A percentile compares a stretch with the other conserved stretches of the same genome.
Evolutionary conservation across 192 early-diverging fungal species (phyloP).

Genomic region (Coemansia sp.): DNA sequence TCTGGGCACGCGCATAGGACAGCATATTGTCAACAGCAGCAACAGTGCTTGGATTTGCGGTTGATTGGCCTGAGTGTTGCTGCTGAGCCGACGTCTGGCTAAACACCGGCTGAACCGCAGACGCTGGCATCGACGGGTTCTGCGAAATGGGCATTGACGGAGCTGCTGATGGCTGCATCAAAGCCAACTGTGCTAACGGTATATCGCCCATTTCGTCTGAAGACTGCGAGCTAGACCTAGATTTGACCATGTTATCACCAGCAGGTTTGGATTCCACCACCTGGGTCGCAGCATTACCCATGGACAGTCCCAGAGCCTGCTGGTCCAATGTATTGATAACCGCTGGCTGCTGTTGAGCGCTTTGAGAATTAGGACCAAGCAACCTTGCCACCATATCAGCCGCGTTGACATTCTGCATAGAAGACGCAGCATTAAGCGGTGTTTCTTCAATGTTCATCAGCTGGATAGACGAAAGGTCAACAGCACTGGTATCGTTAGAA

Average conservation of each 20-base stretch:
- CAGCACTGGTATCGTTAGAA: background rate
- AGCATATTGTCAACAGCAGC: background rate
- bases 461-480: slow-evolving; percentile 45
- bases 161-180: background rate
- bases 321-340: background rate
- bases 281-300: background rate
- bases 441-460: slow-evolving; percentile 34
- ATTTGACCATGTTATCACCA: slow-evolving; percentile 9
- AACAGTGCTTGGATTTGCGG: background rate
- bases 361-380: slow-evolving; percentile 20
- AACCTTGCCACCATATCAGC: slow-evolving; percentile 37
- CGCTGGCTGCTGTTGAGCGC: background rate
- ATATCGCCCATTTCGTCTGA: slow-evolving; percentile 51
- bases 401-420: slow-evolving; percentile 14
- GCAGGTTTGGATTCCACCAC: background rate
- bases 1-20: background rate
- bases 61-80: background rate
- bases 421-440: background rate
- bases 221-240: slow-evolving; percentile 35
- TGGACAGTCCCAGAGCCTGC: background rate
- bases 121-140: background rate
- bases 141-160: too few species aligned
- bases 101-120: background rate
- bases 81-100: background rate
- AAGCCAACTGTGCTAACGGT: slow-evolving; percentile 40